Conservation (phyloP, 768 basidiomycete species). For the Cytidiella melzeri region DNA sequence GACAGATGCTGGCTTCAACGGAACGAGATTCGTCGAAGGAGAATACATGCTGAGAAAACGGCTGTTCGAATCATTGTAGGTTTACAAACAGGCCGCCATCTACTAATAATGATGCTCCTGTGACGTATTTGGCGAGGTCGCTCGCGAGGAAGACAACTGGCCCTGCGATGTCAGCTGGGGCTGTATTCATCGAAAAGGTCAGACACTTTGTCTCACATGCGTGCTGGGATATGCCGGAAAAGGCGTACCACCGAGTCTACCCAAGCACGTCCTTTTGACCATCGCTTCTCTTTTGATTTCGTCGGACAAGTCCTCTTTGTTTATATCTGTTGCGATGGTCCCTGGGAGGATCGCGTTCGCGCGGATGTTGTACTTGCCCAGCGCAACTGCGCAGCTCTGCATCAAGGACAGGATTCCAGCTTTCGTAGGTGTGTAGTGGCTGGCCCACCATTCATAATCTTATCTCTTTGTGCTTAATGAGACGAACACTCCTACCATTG, state of each 20-base stretch:
- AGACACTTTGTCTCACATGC: background rate
- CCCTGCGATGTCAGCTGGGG: slow-evolving; percentile 66
- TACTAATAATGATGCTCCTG: slow-evolving; percentile 57
- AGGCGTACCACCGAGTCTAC: slow-evolving; percentile 55
- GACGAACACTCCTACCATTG: slow-evolving; percentile 42
- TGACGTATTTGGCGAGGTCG: slow-evolving; percentile 65
- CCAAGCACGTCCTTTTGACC: slow-evolving; percentile 58
- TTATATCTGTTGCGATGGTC: slow-evolving; percentile 73
- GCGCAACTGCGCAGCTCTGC: slow-evolving; percentile 73
- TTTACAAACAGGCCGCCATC: slow-evolving; percentile 76
- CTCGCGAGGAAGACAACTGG: slow-evolving; percentile 71
- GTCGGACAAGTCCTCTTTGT: slow-evolving; percentile 66
- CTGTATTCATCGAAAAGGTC: slow-evolving; percentile 29
- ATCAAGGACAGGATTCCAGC: slow-evolving; percentile 73
- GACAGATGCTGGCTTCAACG: slow-evolving; percentile 24
- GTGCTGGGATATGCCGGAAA: background rate
- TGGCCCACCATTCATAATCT: slow-evolving; percentile 15
- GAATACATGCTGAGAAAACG: too few relatives aligned
- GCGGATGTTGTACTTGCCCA: slow-evolving; percentile 72
- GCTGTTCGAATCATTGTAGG: slow-evolving; percentile 51
- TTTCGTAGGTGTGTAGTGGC: slow-evolving; percentile 77
- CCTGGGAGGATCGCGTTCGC: slow-evolving; percentile 71
- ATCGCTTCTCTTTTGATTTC: slow-evolving; percentile 53
- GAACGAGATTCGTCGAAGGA: too few relatives aligned
- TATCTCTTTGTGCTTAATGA: background rate